Conservation (phyloP, 306 rosid genomes). For the Citrullus amarus region DNA sequence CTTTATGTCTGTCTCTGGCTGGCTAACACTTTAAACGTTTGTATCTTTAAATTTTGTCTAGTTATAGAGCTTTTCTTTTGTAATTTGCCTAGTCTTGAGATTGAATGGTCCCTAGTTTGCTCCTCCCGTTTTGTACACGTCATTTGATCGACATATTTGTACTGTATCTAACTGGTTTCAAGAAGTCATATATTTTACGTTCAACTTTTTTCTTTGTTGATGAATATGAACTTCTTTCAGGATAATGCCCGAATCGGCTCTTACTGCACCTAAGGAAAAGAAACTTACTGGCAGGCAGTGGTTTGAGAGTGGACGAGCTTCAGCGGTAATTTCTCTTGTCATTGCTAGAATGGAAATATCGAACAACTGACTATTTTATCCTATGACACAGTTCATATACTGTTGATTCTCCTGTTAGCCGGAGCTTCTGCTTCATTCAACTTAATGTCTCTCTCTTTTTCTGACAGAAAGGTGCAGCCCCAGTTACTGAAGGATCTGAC, state of each 20-base stretch:
- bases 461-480: slow-evolving; percentile 58
- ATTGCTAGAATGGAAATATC: not conserved
- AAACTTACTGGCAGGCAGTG: slow-evolving; percentile 87
- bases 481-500: slow-evolving; percentile 48
- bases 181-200: not conserved
- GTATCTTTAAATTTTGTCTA: not conserved
- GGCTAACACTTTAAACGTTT: not conserved
- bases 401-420: not conserved
- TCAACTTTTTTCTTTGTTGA: not conserved
- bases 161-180: not conserved
- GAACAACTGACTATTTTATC: not conserved
- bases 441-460: not conserved
- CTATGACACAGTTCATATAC: not conserved
- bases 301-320: slow-evolving; percentile 89
- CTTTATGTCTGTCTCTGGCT: not conserved
- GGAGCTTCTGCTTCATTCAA: not conserved
- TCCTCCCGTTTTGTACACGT: not conserved
- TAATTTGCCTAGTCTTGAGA: not conserved
- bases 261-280: slow-evolving; percentile 85
- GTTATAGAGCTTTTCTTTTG: not conserved
- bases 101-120: not conserved
- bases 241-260: slow-evolving; percentile 93
- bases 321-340: slow-evolving; percentile 28
- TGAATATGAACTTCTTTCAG: slow-evolving; percentile 25
- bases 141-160: not conserved